These are phyloP conservation scores for Ogataea wickerhamii DNA, from an alignment of 805 yeast genomes.

Conservation along the genomic window DNA sequence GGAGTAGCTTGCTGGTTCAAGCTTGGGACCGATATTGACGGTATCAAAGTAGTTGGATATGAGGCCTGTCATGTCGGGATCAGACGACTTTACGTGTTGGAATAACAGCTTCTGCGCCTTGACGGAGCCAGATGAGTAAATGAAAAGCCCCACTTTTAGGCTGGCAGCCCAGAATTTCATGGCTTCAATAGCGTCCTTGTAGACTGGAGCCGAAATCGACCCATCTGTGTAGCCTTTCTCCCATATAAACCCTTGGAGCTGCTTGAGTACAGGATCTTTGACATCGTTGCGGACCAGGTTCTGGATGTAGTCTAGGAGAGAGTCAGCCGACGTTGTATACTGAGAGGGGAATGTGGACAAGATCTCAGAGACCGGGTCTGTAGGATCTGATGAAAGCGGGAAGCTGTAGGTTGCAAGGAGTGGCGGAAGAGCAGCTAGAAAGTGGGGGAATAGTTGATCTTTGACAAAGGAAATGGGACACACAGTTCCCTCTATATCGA, in stretches of 20 bases:
- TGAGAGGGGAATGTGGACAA: constrained; percentile 46
- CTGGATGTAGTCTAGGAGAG: constrained; percentile 46
- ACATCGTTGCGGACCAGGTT: constrained; percentile 61
- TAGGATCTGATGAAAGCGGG: constrained; percentile 28
- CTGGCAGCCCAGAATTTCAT: constrained; percentile 41
- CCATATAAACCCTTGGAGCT: constrained; percentile 85
- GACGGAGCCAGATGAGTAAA: constrained; percentile 88
- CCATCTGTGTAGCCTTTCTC: constrained; percentile 74
- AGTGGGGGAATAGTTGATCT: constrained; percentile 73
- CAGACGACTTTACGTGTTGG: constrained; percentile 46
- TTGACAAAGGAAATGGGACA: constrained; percentile 90
- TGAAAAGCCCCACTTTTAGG: constrained; percentile 42
- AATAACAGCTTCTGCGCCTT: constrained; percentile 82
- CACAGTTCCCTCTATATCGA: constrained; percentile 91
- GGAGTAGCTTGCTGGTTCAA: constrained; percentile 51
- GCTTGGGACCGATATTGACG: constrained; percentile 74
- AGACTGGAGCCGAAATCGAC: constrained; percentile 72
- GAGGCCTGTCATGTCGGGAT: constrained; percentile 48
- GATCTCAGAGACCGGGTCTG: constrained; percentile 27
- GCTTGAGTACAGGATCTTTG: constrained; percentile 73
- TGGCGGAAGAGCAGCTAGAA: constrained; percentile 47
- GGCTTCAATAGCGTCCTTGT: constrained; percentile 61
- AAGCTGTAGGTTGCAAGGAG: constrained; percentile 31
- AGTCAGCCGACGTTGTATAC: constrained; percentile 23
- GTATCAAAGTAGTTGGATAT: constrained; percentile 80